Conservation (phyloP, 768 basidiomycete species). For the Piloderma croceum region DNA sequence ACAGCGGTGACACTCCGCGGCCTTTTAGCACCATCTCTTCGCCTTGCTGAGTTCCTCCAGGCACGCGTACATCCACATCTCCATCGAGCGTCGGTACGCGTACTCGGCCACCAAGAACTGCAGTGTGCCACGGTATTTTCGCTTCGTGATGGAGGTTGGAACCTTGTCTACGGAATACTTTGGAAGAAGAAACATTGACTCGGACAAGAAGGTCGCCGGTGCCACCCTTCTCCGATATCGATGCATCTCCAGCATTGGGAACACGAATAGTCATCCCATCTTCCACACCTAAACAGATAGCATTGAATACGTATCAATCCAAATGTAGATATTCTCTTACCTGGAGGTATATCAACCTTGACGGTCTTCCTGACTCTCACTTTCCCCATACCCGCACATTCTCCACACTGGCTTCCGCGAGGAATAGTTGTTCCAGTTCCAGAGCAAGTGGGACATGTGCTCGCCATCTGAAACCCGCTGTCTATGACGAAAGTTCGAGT, state of each 20-base stretch:
- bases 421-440: constrained; percentile 81
- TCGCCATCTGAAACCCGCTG: constrained; percentile 95
- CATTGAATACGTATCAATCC: background rate
- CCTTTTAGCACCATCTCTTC: constrained; percentile 94
- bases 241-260: constrained; percentile 76
- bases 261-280: constrained; percentile 91
- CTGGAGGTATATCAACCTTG: constrained; percentile 80
- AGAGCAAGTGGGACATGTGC: constrained; percentile 76
- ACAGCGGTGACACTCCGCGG: constrained; percentile 68
- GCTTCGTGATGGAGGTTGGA: constrained; percentile 86
- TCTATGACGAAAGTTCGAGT: constrained; percentile 85
- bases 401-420: constrained; percentile 67
- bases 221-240: constrained; percentile 70
- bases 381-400: constrained; percentile 84
- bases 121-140: constrained; percentile 84
- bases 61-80: constrained; percentile 90
- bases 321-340: constrained; percentile 37
- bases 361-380: constrained; percentile 74
- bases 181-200: constrained; percentile 77
- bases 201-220: constrained; percentile 85
- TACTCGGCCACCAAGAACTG: constrained; percentile 88
- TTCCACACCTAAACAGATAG: constrained; percentile 64
- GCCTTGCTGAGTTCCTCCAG: constrained; percentile 90
- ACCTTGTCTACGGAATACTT: constrained; percentile 86
- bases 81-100: constrained; percentile 93